Percentiles rank a stretch among this genome's conserved stretches.
Conservation (phyloP, 345 rosid species). For the thale cress (Arabidopsis thaliana) region DNA sequence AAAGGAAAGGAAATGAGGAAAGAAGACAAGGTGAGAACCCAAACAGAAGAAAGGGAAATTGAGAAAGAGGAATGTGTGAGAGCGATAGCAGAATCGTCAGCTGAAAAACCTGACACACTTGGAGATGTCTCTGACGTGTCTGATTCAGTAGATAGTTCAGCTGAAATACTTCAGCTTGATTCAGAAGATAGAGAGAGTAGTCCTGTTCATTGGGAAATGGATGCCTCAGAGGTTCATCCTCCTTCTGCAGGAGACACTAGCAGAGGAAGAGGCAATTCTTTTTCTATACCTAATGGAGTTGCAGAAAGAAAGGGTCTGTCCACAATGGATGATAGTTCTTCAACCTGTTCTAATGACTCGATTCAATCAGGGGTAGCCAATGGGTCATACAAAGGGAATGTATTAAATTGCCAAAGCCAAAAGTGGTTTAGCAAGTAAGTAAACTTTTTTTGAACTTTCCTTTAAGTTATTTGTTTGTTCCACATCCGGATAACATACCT, state of each 20-base stretch:
- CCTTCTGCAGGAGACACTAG: constrained; percentile 57
- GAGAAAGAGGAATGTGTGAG: constrained; percentile 53
- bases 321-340: constrained; percentile 83
- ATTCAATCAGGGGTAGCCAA: constrained; percentile 65
- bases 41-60: constrained; percentile 48
- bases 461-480: constrained; percentile 10
- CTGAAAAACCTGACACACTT: constrained; percentile 62
- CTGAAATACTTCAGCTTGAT: constrained; percentile 68
- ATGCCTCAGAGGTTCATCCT: constrained; percentile 67
- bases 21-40: constrained; percentile 56
- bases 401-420: constrained; percentile 53
- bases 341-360: constrained; percentile 86
- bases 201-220: constrained; percentile 80
- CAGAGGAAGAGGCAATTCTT: constrained; percentile 44
- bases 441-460: background rate
- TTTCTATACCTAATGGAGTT: constrained; percentile 54
- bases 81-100: constrained; percentile 51
- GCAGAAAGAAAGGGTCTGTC: constrained; percentile 58
- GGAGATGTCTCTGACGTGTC: constrained; percentile 76
- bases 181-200: constrained; percentile 82
- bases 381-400: constrained; percentile 64
- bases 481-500: constrained; percentile 10
- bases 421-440: constrained; percentile 55
- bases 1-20: constrained; percentile 80
- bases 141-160: constrained; percentile 70